These are phyloP conservation scores for Lecanicillium sp. DNA, from an alignment of 2,329 filamentous ascomycete genomes.

Conservation along the genomic window DNA sequence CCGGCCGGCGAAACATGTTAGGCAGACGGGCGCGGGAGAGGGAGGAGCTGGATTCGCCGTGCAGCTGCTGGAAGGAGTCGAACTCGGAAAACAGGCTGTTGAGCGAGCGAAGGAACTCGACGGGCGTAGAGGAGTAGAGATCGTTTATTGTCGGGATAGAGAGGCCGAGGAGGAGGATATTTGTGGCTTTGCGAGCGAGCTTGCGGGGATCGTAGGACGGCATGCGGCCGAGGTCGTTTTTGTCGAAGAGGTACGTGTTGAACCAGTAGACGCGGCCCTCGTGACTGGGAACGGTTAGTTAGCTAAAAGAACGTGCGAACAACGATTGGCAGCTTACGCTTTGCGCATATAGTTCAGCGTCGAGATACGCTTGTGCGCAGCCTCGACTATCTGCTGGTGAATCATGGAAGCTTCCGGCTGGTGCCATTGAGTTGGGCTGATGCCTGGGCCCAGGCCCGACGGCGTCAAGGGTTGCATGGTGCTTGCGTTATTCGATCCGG, in stretches of 20 bases:
- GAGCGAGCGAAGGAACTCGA: conserved; percentile 81
- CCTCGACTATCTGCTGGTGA: conserved; percentile 67
- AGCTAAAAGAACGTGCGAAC: background rate
- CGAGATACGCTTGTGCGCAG: conserved; percentile 85
- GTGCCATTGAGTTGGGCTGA: conserved; percentile 21
- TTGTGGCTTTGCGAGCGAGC: conserved; percentile 82
- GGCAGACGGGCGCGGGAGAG: conserved; percentile 73
- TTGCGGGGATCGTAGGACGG: conserved; percentile 81
- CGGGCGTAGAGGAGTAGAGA: conserved; percentile 68
- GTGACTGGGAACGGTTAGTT: conserved; percentile 48
- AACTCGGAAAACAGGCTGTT: conserved; percentile 85
- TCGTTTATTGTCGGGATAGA: conserved; percentile 87
- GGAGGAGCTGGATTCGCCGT: conserved; percentile 66
- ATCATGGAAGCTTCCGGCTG: conserved; percentile 41
- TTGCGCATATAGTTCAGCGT: conserved; percentile 90
- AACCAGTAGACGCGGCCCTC: conserved; percentile 97
- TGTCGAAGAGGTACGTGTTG: conserved; percentile 90
- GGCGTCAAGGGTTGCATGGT: conserved; percentile 17
- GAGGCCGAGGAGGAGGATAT: conserved; percentile 86
- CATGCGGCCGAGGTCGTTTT: conserved; percentile 69
- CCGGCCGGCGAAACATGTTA: conserved; percentile 70
- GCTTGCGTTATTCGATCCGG: conserved; percentile 26
- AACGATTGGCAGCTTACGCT: conserved; percentile 53
- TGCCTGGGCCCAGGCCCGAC: conserved; percentile 5
- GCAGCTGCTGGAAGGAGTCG: conserved; percentile 84